Percentiles rank a stretch among this genome's conserved stretches.
phyloP scores from a whole-genome alignment of 805 yeast genomes.

The Danielia oregonensis region DNA sequence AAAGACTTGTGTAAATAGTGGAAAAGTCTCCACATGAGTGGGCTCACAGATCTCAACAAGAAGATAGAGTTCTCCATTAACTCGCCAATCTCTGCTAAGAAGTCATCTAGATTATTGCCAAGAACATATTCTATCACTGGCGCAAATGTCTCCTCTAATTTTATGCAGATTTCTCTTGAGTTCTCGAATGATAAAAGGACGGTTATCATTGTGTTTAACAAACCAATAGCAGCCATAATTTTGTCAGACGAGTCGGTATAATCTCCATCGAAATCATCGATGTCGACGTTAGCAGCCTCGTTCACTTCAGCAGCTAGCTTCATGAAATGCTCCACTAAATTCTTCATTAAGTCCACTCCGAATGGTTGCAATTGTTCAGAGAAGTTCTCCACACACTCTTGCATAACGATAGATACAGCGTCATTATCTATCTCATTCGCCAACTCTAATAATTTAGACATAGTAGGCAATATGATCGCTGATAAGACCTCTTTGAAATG shows the following conservation, averaged over 20 bases:
- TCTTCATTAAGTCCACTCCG: slow-evolving; percentile 25
- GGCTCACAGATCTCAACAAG: slow-evolving; percentile 41
- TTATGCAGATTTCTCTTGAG: slow-evolving; percentile 60
- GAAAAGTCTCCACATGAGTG: slow-evolving; percentile 72
- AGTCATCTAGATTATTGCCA: slow-evolving; percentile 63
- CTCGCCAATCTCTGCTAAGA: slow-evolving; percentile 73
- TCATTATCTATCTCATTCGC: slow-evolving; percentile 85
- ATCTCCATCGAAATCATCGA: slow-evolving; percentile 26
- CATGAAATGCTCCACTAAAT: slow-evolving; percentile 25
- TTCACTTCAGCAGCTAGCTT: slow-evolving; percentile 38
- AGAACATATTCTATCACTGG: slow-evolving; percentile 72
- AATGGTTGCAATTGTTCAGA: slow-evolving; percentile 66
- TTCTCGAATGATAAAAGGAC: slow-evolving; percentile 80
- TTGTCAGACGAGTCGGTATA: slow-evolving; percentile 51
- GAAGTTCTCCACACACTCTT: slow-evolving; percentile 88
- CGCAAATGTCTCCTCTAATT: slow-evolving; percentile 61
- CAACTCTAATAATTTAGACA: slow-evolving; percentile 71
- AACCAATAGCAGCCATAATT: slow-evolving; percentile 77
- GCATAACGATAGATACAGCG: slow-evolving; percentile 85
- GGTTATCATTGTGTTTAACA: slow-evolving; percentile 77
- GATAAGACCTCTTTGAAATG: slow-evolving; percentile 68
- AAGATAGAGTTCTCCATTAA: slow-evolving; percentile 50
- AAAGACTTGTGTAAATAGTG: slow-evolving; percentile 38
- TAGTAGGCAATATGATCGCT: slow-evolving; percentile 68
- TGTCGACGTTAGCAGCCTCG: slow-evolving; percentile 44